Evolutionary conservation across 192 early-diverging fungal species (phyloP).

Genomic region (Coemansia reversa): DNA sequence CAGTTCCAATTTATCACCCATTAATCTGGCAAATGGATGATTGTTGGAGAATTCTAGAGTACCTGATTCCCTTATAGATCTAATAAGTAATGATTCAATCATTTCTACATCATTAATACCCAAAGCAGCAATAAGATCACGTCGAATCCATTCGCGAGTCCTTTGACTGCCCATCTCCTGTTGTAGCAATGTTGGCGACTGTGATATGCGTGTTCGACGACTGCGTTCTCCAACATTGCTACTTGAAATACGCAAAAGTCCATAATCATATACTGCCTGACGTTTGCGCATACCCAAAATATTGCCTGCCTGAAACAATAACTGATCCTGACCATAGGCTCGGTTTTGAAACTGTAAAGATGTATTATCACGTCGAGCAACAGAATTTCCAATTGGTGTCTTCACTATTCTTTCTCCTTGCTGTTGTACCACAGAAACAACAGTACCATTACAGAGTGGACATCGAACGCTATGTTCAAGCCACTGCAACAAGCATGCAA

Average conservation of each 20-base stretch:
- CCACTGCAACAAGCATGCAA: constrained; percentile 54
- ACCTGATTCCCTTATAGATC: constrained; percentile 8
- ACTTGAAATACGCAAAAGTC: constrained; percentile 10
- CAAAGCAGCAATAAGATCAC: constrained; percentile 30
- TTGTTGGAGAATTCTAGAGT: not conserved
- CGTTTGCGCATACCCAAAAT: constrained; percentile 34
- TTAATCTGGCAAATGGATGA: not conserved
- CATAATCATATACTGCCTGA: constrained; percentile 22
- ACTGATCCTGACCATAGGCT: constrained; percentile 16
- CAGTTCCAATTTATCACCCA: constrained; percentile 10
- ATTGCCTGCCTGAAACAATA: constrained; percentile 1
- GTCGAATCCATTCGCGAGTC: constrained; percentile 28
- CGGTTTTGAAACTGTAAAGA: not conserved
- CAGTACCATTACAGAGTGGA: constrained; percentile 48
- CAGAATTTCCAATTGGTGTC: not conserved
- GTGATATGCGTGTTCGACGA: constrained; percentile 2
- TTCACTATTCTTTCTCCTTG: not conserved
- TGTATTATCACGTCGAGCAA: not conserved
- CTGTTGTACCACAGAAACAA: constrained; percentile 22
- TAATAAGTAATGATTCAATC: constrained; percentile 20
- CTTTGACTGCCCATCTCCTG: constrained; percentile 9
- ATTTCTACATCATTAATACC: constrained; percentile 12
- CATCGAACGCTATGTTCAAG: constrained; percentile 32
- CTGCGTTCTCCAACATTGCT: not conserved
- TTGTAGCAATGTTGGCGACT: not conserved